Base-by-base conservation (phyloP, 2,329 filamentous ascomycete genomes). In the Coniochaeta sp. region DNA sequence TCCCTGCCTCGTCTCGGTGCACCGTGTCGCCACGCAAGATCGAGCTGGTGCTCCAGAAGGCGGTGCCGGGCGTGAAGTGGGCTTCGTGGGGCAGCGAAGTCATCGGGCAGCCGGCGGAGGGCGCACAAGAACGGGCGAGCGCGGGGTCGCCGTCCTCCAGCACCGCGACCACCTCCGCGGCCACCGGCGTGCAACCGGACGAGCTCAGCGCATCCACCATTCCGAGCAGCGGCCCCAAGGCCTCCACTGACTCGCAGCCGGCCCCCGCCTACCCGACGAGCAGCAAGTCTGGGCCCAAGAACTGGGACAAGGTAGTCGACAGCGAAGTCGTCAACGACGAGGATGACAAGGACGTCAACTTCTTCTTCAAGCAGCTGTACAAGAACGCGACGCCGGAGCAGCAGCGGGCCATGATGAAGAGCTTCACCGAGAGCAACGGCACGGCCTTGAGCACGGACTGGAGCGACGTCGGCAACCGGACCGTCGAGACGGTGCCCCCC, bases 361-460 rank as follows among this genome's bases (percentile, higher is more conserved):
- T 74, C 12, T 98, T 97, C 76, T 99, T 99, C 80, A 95, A 96
- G 80, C 87, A 89, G 69, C 79, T 99, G 1, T 98, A 93, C 76
- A 86, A 89, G 63, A 80, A 79, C 38, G 87, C 91, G 0, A 86
- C 89, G 56, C 85, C 88, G 0, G 93, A 99, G 67, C 90, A 91
- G 61, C 86, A 87, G 70, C 86, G 92, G 1, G 95, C 95, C 9
- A 99, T 99, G 95, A 91, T 96, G 86, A 99, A 99, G 84, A 96
- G 91, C 70, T 98, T 91, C 69, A 81, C 86, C 16, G 93, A 99
- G 79, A 97, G 93, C 73, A 95, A 96, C 66, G 95, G 95, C 4
- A 99, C 95, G 0, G 84, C 90, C 2, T 77, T 99, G 57, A 97
- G 91, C 73, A 99, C 95, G 0, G 91, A 93, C 71, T 99, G 95